Percentiles rank a stretch among this genome's conserved stretches.
phyloP scores from a whole-genome alignment of 371 early-diverging fungal genomes.

The Zopfochytrium polystomum region DNA sequence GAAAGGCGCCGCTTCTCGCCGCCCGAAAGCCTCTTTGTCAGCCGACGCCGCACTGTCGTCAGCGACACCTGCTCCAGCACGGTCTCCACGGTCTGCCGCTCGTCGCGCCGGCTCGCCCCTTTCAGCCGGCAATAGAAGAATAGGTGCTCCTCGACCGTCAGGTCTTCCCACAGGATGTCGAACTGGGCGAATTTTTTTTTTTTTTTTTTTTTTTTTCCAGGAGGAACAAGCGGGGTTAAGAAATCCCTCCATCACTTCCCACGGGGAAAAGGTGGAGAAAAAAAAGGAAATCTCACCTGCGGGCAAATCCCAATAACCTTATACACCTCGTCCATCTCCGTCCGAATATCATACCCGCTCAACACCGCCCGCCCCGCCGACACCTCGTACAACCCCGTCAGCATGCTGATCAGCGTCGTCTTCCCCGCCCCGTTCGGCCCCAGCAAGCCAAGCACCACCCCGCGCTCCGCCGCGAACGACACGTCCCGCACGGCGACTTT shows the following conservation, averaged over 20 bases:
- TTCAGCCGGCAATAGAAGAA: conserved; percentile 67
- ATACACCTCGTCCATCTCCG: conserved; percentile 57
- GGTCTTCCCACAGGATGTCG: conserved; percentile 70
- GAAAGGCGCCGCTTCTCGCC: conserved; percentile 63
- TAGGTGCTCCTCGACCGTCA: conserved; percentile 66
- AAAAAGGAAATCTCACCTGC: conserved; percentile 72
- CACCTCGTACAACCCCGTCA: conserved; percentile 63
- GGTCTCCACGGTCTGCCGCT: conserved; percentile 43
- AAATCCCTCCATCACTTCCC: too few species aligned
- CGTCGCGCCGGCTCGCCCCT: conserved; percentile 52
- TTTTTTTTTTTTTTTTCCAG: too few species aligned
- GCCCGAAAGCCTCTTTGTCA: conserved; percentile 54
- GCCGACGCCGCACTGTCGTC: conserved; percentile 7
- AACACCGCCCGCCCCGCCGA: conserved; percentile 55
- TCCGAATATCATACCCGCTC: conserved; percentile 54
- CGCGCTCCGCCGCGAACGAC: conserved; percentile 55
- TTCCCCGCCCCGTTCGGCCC: conserved; percentile 57
- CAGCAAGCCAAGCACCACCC: conserved; percentile 29
- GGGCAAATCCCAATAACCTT: too few species aligned
- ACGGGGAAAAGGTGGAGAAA: too few species aligned
- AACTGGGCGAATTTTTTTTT: conserved; percentile 58
- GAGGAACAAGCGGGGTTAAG: too few species aligned
- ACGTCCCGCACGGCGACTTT: conserved; percentile 63
- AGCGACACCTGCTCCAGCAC: conserved; percentile 34
- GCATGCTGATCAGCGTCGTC: conserved; percentile 62